These are phyloP conservation scores for Macrophomina pseudophaseolina DNA, from an alignment of 2,329 filamentous ascomycete species.

Conservation along the genomic window DNA sequence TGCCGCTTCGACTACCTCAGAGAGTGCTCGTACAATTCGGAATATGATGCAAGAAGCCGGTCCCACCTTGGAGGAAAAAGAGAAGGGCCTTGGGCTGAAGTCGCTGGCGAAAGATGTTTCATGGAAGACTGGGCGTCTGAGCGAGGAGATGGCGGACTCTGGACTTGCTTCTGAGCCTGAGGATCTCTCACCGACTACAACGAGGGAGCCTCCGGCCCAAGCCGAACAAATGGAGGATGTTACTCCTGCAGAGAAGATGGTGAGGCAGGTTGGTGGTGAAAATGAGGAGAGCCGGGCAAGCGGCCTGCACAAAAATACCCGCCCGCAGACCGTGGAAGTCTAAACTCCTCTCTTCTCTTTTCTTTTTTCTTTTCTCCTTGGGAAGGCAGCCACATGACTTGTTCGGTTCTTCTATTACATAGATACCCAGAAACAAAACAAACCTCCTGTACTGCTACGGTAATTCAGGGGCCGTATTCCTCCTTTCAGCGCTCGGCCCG, in stretches of 20 bases:
- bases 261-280: background rate
- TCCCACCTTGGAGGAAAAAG: slow-evolving; percentile 20
- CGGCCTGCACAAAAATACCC: slow-evolving; percentile 9
- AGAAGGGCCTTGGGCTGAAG: slow-evolving; percentile 16
- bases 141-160: slow-evolving; percentile 23
- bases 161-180: slow-evolving; percentile 20
- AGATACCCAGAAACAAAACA: slow-evolving; percentile 25
- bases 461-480: slow-evolving; percentile 20
- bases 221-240: background rate
- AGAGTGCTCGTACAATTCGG: slow-evolving; percentile 14
- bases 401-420: slow-evolving; percentile 24
- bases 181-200: slow-evolving; percentile 22
- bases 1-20: slow-evolving; percentile 15
- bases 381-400: slow-evolving; percentile 14
- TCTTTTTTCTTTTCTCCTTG: slow-evolving; percentile 12
- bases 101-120: slow-evolving; percentile 4
- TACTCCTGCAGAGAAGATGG: background rate
- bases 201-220: background rate
- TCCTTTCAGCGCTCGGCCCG: slow-evolving; percentile 8
- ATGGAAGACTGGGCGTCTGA: slow-evolving; percentile 17
- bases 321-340: slow-evolving; percentile 19
- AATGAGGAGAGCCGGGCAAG: background rate
- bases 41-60: slow-evolving; percentile 4
- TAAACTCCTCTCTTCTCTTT: slow-evolving; percentile 11
- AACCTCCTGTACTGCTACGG: slow-evolving; percentile 19